Evolutionary conservation across 352 stramenopile species (phyloP).

Genomic region (Phytophthora litchii): DNA sequence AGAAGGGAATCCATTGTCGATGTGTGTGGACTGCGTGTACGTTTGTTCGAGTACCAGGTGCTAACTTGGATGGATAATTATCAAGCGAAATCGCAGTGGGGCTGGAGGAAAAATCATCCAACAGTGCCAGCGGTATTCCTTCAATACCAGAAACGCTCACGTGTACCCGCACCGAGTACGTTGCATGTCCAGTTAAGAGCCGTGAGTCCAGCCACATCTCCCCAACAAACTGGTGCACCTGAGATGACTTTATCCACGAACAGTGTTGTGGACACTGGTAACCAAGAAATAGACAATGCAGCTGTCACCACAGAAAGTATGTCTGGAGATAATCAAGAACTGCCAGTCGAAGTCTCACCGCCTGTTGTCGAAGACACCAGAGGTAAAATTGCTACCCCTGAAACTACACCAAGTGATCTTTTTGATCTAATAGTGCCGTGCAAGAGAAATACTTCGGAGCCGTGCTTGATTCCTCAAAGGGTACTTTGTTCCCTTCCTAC

Average conservation of each 20-base stretch:
- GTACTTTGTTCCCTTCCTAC: slow-evolving; percentile 60
- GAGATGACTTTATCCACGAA: neutral
- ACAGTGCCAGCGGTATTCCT: slow-evolving; percentile 58
- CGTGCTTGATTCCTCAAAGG: slow-evolving; percentile 62
- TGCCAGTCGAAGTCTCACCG: neutral
- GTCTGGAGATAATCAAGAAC: slow-evolving; percentile 25
- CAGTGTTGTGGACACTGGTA: neutral
- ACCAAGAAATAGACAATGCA: slow-evolving; percentile 2
- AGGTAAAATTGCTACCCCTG: neutral
- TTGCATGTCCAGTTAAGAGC: slow-evolving; percentile 48
- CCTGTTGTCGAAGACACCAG: neutral
- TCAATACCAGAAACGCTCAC: slow-evolving; percentile 63
- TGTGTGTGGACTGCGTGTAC: slow-evolving; percentile 40
- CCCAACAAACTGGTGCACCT: slow-evolving; percentile 5
- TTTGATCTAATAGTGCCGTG: slow-evolving; percentile 36
- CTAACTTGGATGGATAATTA: slow-evolving; percentile 71
- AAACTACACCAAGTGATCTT: slow-evolving; percentile 6
- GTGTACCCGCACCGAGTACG: slow-evolving; percentile 33
- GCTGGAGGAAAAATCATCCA: slow-evolving; percentile 39
- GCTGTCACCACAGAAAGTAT: neutral
- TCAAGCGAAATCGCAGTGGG: slow-evolving; percentile 59
- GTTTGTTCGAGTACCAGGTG: slow-evolving; percentile 62
- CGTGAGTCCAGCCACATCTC: slow-evolving; percentile 4
- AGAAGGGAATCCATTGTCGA: slow-evolving; percentile 12
- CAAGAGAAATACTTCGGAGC: slow-evolving; percentile 39